Evolutionary conservation across 495 filamentous ascomycete species (phyloP), one percentile per base, ranked within the genome.

Genomic region (Aspergillus ostianus): DNA sequence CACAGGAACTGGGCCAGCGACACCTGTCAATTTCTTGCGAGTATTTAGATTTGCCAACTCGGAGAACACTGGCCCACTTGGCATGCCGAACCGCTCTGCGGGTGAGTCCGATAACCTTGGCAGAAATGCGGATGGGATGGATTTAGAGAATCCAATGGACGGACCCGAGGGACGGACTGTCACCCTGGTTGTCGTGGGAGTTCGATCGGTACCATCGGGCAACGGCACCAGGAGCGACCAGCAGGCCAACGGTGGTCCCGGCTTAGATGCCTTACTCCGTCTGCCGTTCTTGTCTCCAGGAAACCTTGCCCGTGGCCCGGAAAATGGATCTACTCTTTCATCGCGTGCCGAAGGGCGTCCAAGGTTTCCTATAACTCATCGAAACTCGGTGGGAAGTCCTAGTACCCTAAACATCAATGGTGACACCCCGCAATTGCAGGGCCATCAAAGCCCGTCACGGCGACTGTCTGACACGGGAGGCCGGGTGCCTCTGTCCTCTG

Each of bases 111-210:
- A 68, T 20, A 64, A 64, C 47, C 27, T 32, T 13, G 59, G 52
- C 6, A 53, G 56, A 9, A 53, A 60, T 15, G 53, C 58, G 5
- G 71, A 75, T 54, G 66, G 64, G 47, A 70, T 78, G 64, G 75
- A 78, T 56, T 61, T 74, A 49, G 76, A 82, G 47, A 77, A 78
- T 41, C 71, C 77, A 52, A 56, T 70, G 20, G 82, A 84, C 49
- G 77, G 71, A n/a, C 54, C 61, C 20, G 86, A 88, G 56, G 85
- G 81, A 13, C 79, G 86, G 17, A 86, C 84, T 60, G 84, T 89
- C 17, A 87, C 86, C 8, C 77, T 89, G 54, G 86, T 89, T 30
- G 83, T 91, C 46, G 88, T 91, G 48, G 88, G 89, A 10, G 89
- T 91, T 46, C 79, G 87, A 30, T 89, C 87, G 12, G 86, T 90